Base-by-base conservation (phyloP, 257 asterid genomes). In the Eustoma russellianum region DNA sequence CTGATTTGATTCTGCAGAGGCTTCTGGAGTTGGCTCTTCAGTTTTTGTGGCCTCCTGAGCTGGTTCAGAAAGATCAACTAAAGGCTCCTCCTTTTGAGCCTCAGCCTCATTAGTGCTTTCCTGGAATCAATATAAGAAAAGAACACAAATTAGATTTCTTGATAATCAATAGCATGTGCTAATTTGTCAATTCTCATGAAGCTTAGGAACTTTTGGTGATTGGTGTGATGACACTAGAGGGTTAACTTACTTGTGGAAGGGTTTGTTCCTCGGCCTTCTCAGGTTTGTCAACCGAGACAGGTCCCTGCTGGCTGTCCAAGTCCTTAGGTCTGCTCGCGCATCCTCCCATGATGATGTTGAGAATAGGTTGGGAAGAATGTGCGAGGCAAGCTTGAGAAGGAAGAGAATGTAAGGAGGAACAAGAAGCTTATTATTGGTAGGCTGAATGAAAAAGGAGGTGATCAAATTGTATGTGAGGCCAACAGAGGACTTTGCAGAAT, bases 311-410 rank as follows among this genome's bases (percentile, higher is more conserved):
- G 55, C 44, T 55, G 12, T 72, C 81, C 76, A 76, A 69, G 50
- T 77, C 95, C 68, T 81, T 83, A 13, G 94, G 95, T 79, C 70
- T 89, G 80, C 83, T 83, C 78, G 94, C 93, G 56, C 95, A 85
- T 81, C 83, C 95, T 64, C 97, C 97, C 97, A 88, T 88, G 73
- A 51, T 74, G 54, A 49, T 11, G 34, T 17, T 12, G n/a, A 18
- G 41, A 8, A 46, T 38, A 50, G 57, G 3, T 6, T 38, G 7
- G 55, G 55, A 63, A n/a, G 66, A 66, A 28, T 51, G 55, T 55
- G 69, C 61, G 72, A 73, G 70, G 52, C 70, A 41, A 62, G 74
- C 66, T 53, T 17, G 60, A 62, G 74, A 55, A 18, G 64, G 53
- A 59, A 44, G 66, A 52, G 60, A 52, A 48, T 38, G 10, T 13